Evolutionary conservation across 805 yeast genomes (phyloP).

Genomic region (Wickerhamomyces ciferrii): DNA sequence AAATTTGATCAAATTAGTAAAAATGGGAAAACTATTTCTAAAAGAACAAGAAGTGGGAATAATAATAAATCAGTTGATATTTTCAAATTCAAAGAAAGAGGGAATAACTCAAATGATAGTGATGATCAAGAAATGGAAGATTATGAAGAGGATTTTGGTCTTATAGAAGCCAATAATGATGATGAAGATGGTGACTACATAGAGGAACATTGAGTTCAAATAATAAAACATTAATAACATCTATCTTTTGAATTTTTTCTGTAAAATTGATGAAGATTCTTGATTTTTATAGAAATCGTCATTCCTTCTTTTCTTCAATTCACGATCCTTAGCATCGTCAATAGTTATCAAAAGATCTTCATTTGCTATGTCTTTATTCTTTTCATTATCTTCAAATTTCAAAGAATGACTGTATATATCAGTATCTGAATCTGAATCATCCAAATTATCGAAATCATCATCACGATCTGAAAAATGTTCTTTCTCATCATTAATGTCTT

Average conservation of each 20-base stretch:
- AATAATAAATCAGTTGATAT: neutral
- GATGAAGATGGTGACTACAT: constrained; percentile 11
- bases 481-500: neutral
- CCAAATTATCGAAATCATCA: constrained; percentile 17
- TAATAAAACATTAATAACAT: neutral
- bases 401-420: constrained; percentile 13
- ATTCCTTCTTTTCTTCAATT: constrained; percentile 5
- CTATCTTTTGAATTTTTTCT: constrained; percentile 5
- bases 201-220: neutral
- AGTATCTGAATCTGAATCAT: constrained; percentile 13
- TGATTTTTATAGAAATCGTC: constrained; percentile 8
- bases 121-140: constrained; percentile 9
- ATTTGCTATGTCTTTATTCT: constrained; percentile 7
- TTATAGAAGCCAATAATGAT: neutral
- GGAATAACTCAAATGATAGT: constrained; percentile 3
- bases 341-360: constrained; percentile 16
- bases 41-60: constrained; percentile 8
- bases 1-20: constrained; percentile 12
- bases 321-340: constrained; percentile 5
- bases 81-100: neutral
- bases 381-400: constrained; percentile 12
- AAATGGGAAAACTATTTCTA: constrained; percentile 7
- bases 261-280: neutral
- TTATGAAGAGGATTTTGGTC: constrained; percentile 4
- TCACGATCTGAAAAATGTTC: constrained; percentile 2